phyloP scores from a whole-genome alignment of 371 early-diverging fungal genomes.

The Parasitella parasitica region DNA sequence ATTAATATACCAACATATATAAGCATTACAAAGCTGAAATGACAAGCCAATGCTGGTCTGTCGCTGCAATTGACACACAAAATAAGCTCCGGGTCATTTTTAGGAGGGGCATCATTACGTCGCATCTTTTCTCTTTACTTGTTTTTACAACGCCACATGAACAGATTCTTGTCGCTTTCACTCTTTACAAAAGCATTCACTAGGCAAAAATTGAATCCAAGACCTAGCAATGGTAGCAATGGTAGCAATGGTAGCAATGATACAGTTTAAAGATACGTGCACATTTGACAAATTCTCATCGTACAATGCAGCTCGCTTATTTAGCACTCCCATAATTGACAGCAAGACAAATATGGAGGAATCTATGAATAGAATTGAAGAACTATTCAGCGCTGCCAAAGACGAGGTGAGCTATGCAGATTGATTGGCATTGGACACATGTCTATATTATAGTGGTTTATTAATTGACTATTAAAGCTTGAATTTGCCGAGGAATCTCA shows the following conservation, averaged over 20 bases:
- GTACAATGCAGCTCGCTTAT: neutral
- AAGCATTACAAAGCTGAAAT: neutral
- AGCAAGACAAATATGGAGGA: slow-evolving; percentile 18
- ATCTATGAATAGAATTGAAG: slow-evolving; percentile 40
- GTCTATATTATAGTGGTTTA: too few species aligned
- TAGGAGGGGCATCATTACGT: neutral
- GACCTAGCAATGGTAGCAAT: neutral
- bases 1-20: too few species aligned
- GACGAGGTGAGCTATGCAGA: slow-evolving; percentile 26
- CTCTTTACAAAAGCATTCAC: neutral
- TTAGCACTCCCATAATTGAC: neutral
- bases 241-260: too few species aligned
- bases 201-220: neutral
- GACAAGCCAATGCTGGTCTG: neutral
- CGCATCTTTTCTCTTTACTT: neutral
- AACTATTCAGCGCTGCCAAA: slow-evolving; percentile 35
- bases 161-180: neutral
- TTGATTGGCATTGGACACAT: too few species aligned
- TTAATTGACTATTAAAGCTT: too few species aligned
- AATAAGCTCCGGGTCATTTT: neutral
- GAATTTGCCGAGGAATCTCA: slow-evolving; percentile 45
- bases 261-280: too few species aligned
- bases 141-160: neutral
- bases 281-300: too few species aligned
- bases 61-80: neutral